Evolutionary conservation across 2,329 filamentous ascomycete species (phyloP), one percentile per base, ranked within the genome.

Genomic region (Cryphonectria nitschkei): DNA sequence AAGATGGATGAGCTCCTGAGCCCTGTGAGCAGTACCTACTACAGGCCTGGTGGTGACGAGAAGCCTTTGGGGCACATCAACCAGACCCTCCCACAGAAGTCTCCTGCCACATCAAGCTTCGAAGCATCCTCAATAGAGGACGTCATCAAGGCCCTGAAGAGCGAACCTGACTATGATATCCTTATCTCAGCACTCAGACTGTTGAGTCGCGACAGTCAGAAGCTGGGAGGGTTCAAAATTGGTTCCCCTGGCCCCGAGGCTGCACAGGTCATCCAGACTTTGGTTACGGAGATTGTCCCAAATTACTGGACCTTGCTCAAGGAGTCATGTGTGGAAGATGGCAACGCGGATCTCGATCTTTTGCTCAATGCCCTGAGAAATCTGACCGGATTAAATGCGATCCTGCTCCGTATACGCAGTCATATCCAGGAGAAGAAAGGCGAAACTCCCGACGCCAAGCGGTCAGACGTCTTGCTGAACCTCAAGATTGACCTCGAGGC

Each of bases 261-360:
- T 70, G 90, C 93, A 29, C 92, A 94, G 75, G 88, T 98, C 43
- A 84, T 95, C 67, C 90, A 94, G 77, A 82, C 88, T 3, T 82
- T 99, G 50, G 89, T 97, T 71, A 90, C 87, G 22, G 88, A 90
- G 43, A 94, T 92, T 37, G 83, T 94, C 9, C 92, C 93, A 1
- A 93, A 95, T 77, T 97, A 95, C 80, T 98, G 96, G 95, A 78
- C 84, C 3, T 76, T 89, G 11, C 77, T 95, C 22, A 81, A 84
- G 52, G 85, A 87, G 70, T 82, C 81, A n/a, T 78, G 77, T 2
- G 41, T 78, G 39, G 71, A 75, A 2, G 50, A 73, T 32, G 70
- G 71, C 50, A 65, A 7, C 65, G 76, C 75, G 34, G 85, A 86
- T 54, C 75, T 84, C 0, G 79, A 81, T 56, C 79, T 87, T 2